Evolutionary conservation across 2,329 filamentous ascomycete species (phyloP), one percentile per base, ranked within the genome.

Genomic region (Fusarium sacchari): DNA sequence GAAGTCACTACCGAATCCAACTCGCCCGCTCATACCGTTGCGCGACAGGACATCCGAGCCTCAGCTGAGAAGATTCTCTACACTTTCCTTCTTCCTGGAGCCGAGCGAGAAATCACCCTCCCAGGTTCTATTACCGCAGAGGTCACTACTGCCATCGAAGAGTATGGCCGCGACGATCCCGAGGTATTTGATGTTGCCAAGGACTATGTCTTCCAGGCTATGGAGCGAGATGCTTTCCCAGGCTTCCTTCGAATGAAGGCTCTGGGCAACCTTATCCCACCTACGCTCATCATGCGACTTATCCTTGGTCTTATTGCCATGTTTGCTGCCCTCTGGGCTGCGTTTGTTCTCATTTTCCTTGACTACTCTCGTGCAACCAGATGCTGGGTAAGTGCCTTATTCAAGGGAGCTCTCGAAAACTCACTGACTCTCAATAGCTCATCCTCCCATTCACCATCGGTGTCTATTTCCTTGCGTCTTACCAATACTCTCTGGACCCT

Each of bases 61-160:
- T 97, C 94, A 7, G 97, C 97, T 0, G 96, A 98, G 85, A 98
- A 97, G 88, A 98, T 99, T 57, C 88, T 99, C n/a, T 99, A 98
- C 84, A 98, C 96, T 3, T 99, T 96, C 80, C 87, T 99, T 11
- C 90, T 99, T 5, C 95, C 95, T 1, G 95, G 95, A n/a, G 94
- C 96, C 0, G 96, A 99, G 84, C 91, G 97, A 76, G 96, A 99
- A 83, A 98, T 99, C 76, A 95, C 95, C 52, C 89, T 99, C 11
- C 96, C 96, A 0, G 93, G 95, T 69, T 91, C 91, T 39, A 97
- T 98, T 79, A 92, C 96, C 1, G 89, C 93, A 61, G 92, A 95
- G 30, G 95, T 98, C 67, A 97, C 95, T 43, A 88, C 91, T 26
- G 90, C 94, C 20, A 97, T 99, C 72, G 96, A 99, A 83, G 93